Evolutionary conservation across 2,329 filamentous ascomycete species (phyloP).

Genomic region (Fusarium nanum): DNA sequence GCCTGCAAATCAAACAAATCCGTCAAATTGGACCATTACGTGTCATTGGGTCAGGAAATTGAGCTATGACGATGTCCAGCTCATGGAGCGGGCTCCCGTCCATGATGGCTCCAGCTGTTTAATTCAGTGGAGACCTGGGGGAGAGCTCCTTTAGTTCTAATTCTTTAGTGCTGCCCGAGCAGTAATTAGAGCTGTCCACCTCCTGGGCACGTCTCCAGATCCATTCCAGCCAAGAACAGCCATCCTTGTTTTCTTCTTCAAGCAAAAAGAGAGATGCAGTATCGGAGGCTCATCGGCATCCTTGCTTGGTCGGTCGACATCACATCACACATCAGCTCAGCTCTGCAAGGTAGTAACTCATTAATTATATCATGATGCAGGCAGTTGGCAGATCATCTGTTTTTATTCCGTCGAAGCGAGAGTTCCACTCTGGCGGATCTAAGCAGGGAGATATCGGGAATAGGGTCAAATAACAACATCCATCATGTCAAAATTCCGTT

Average conservation of each 20-base stretch:
- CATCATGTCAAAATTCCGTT: constrained; percentile 6
- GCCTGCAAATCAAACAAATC: constrained; percentile 5
- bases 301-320: constrained; percentile 14
- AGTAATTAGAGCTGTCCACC: constrained; percentile 16
- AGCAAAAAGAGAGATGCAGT: not conserved
- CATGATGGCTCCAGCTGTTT: constrained; percentile 29
- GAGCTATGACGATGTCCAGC: constrained; percentile 31
- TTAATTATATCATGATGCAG: constrained; percentile 24
- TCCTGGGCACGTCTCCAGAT: constrained; percentile 2
- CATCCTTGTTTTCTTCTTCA: constrained; percentile 33
- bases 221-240: constrained; percentile 37
- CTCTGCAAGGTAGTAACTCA: not conserved
- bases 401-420: not conserved
- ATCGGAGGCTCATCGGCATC: constrained; percentile 26
- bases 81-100: constrained; percentile 22
- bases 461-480: constrained; percentile 7
- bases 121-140: constrained; percentile 36
- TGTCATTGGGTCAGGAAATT: constrained; percentile 22
- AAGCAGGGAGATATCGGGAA: constrained; percentile 21
- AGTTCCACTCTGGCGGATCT: constrained; percentile 24
- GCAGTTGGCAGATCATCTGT: constrained; percentile 32
- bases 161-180: constrained; percentile 5
- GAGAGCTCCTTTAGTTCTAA: constrained; percentile 2
- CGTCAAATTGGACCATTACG: constrained; percentile 35
- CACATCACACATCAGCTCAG: constrained; percentile 3